Conservation (phyloP, 2,329 filamentous ascomycete species). For the Epichloe glyceriae region DNA sequence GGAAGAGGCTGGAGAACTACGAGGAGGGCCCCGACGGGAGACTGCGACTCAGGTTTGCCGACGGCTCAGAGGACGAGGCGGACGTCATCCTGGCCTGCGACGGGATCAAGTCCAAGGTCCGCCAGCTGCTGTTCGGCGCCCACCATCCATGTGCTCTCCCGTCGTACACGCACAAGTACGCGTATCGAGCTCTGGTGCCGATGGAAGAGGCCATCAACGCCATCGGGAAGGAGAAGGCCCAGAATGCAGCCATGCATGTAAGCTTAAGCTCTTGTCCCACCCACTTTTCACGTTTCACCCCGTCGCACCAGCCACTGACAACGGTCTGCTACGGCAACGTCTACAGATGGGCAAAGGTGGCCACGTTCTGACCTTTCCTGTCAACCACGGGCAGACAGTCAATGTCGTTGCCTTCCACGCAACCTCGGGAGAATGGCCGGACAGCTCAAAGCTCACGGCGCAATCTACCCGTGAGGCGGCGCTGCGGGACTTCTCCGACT, state of each 20-base stretch:
- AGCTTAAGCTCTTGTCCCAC: background rate
- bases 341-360: constrained; percentile 4
- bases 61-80: constrained; percentile 15
- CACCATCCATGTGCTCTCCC: constrained; percentile 24
- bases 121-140: constrained; percentile 34
- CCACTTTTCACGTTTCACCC: too few relatives aligned
- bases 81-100: constrained; percentile 45
- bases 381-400: constrained; percentile 3
- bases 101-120: constrained; percentile 46
- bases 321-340: too few relatives aligned
- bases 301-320: background rate
- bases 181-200: constrained; percentile 32
- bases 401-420: constrained; percentile 5
- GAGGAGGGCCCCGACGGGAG: constrained; percentile 12
- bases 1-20: constrained; percentile 22
- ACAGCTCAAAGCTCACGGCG: background rate
- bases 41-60: constrained; percentile 22
- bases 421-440: background rate
- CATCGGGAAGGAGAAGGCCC: constrained; percentile 26
- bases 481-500: constrained; percentile 3
- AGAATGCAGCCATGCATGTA: constrained; percentile 11
- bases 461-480: constrained; percentile 1
- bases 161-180: constrained; percentile 41
- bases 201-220: constrained; percentile 40
- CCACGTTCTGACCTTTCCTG: constrained; percentile 4